Base-by-base conservation (phyloP, 257 asterid genomes). In the Scutellaria barbata region DNA sequence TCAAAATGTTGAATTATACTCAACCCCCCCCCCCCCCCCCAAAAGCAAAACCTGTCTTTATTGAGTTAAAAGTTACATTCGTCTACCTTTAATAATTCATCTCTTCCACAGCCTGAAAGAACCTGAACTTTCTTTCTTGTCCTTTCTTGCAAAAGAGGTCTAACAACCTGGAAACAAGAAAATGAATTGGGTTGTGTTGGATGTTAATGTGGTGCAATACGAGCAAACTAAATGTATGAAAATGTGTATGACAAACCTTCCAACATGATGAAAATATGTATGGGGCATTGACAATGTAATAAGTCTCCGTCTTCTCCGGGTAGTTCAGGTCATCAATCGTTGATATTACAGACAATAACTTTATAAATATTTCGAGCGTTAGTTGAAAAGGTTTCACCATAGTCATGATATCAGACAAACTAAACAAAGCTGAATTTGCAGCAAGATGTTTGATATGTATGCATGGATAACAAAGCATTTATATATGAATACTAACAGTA, bases 231-330 rank as follows among this genome's bases (percentile, higher is more conserved):
- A 66, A 30, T 6, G 43, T 64, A 35, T 50, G 42, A 37, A 8
- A 39, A 14, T 11, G 16, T 39, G 66, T 5, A 37, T 55, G 63
- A 73, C 67, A 60, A 50, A 92, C 97, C 97, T 89, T 93, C 98
- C 98, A 93, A 82, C 98, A 93, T 9, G 97, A 92, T 22, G 98
- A 88, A 77, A 93, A 93, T 48, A 93, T 89, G 76, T 93, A 90
- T 18, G 97, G 97, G 63, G 90, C 96, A 54, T 93, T 93, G 76
- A 93, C 98, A 45, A 93, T 93, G 86, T 83, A 90, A 72, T 93
- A 93, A 3, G 96, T 83, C 55, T 90, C 92, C 3, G 98, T 90
- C 85, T 90, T 93, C 90, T 93, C 98, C 1, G 97, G 97, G 75
- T 90, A 93, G 83, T 93, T 89, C 71, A 87, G 84, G 81, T 93